Percentiles rank a stretch among this genome's conserved stretches.
phyloP scores from a whole-genome alignment of 345 rosid genomes.

The Syzygium aqueum region DNA sequence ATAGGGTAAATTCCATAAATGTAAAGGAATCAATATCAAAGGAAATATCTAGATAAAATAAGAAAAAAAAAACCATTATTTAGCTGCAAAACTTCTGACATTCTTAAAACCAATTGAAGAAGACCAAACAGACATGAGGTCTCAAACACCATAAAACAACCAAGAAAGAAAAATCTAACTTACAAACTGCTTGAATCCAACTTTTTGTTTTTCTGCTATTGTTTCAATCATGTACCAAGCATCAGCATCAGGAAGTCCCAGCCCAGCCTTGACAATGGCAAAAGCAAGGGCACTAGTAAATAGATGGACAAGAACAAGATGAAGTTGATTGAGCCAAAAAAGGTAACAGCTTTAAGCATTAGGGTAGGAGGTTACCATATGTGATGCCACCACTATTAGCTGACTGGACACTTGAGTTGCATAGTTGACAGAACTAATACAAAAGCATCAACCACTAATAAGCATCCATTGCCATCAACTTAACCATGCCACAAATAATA shows the following conservation, averaged over 20 bases:
- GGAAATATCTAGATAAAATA: not conserved
- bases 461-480: not conserved
- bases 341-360: not conserved
- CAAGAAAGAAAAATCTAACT: conserved; percentile 10
- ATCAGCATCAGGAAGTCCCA: conserved; percentile 90
- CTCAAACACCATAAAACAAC: not conserved
- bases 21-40: not conserved
- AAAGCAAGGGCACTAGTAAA: conserved; percentile 2
- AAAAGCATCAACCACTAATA: not conserved
- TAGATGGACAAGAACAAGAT: not conserved
- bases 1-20: not conserved
- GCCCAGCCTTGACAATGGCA: conserved; percentile 57
- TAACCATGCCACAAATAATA: not conserved
- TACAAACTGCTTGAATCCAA: conserved; percentile 82
- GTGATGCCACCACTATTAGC: conserved; percentile 76
- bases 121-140: not conserved
- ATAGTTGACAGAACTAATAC: conserved; percentile 69
- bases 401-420: conserved; percentile 77
- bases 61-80: not conserved
- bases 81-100: not conserved
- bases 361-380: conserved; percentile 49
- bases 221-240: conserved; percentile 92
- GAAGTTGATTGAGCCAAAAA: not conserved
- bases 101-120: not conserved
- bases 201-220: conserved; percentile 81